Base-by-base conservation (phyloP, 768 basidiomycete genomes). In the Saitozyma sp. region DNA sequence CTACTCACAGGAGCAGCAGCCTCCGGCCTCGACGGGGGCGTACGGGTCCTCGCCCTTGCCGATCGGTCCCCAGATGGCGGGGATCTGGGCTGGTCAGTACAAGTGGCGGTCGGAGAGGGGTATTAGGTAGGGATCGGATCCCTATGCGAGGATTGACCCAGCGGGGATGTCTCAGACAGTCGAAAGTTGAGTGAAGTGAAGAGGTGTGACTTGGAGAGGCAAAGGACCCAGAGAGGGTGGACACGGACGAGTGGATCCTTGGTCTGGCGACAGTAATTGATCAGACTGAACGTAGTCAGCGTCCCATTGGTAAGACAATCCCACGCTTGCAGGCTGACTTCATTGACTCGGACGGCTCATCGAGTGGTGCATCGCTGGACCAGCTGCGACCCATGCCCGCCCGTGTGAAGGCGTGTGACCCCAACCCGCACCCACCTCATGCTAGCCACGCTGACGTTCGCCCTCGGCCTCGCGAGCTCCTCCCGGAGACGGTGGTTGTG, bases 41-140 rank as follows among this genome's bases (percentile, higher is more conserved):
- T 93, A 98, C 54, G 95, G 95, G 78, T 99, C 95, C 66, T 96
- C 94, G 46, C 86, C 87, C 75, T 90, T 91, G 66, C 86, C 86
- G 10, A 95, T 87, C 38, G 92, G 90, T n/a, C 96, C 96, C 96
- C 96, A 99, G 1, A 99, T 91, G 16, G 92, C 94, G 37, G 94
- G 95, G 57, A 95, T 90, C 89, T 93, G 76, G 17, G 70, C 37
- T 19, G 29, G 43, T 62, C 54, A 66, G 65, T 61, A 51, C 13
- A 2, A 11, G 29, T 29, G 29, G 29, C 29, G 29, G 29, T 29
- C 29, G 29, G 29, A 2, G 29, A 29, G 29, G 29, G 2, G 29
- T 29, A 5, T 29, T 29, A 29, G 29, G 29, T 29, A 29, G 29
- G 29, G 29, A 29, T 29, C 29, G 29, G 29, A 29, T 29, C 29